A percentile compares a stretch with the other conserved stretches of the same genome.
Conservation (phyloP, 2,329 filamentous ascomycete genomes). For the Coniochaeta sp. region DNA sequence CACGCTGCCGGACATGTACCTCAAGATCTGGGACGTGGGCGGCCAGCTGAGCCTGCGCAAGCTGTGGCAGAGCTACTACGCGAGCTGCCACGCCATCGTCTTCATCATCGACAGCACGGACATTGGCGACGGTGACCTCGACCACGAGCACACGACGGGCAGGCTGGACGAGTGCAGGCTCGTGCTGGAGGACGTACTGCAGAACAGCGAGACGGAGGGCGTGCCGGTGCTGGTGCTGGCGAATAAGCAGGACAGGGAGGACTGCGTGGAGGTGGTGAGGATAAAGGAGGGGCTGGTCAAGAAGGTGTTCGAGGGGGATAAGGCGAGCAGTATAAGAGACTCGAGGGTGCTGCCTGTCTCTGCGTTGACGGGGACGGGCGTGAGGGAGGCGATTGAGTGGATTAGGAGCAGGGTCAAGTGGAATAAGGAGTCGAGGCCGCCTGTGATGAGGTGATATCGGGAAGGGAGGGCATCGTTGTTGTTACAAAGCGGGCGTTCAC, state of each 20-base stretch:
- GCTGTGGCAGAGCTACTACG: conserved; percentile 95
- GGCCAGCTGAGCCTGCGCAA: conserved; percentile 84
- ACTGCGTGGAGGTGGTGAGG: conserved; percentile 92
- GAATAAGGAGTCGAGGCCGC: conserved; percentile 90
- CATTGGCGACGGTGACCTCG: conserved; percentile 73
- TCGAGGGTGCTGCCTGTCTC: conserved; percentile 86
- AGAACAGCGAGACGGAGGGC: conserved; percentile 80
- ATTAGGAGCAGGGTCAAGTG: conserved; percentile 84
- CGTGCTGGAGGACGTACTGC: conserved; percentile 84
- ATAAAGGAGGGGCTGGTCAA: conserved; percentile 97
- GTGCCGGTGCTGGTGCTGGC: conserved; percentile 88
- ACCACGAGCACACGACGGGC: conserved; percentile 36
- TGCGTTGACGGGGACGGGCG: conserved; percentile 81
- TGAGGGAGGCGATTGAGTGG: conserved; percentile 96
- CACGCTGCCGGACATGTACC: conserved; percentile 85
- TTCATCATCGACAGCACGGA: conserved; percentile 97
- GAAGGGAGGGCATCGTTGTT: neutral
- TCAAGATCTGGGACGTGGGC: conserved; percentile 98
- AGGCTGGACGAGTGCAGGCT: conserved; percentile 81
- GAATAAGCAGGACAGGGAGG: conserved; percentile 96
- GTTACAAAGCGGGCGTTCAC: neutral
- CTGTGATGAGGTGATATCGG: conserved; percentile 73
- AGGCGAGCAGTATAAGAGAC: conserved; percentile 78
- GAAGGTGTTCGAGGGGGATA: conserved; percentile 92
- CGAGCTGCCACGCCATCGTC: conserved; percentile 89